Evolutionary conservation across 129 eudicot species (phyloP), one percentile per base, ranked within the genome.

Genomic region (Artemisia argyi): DNA sequence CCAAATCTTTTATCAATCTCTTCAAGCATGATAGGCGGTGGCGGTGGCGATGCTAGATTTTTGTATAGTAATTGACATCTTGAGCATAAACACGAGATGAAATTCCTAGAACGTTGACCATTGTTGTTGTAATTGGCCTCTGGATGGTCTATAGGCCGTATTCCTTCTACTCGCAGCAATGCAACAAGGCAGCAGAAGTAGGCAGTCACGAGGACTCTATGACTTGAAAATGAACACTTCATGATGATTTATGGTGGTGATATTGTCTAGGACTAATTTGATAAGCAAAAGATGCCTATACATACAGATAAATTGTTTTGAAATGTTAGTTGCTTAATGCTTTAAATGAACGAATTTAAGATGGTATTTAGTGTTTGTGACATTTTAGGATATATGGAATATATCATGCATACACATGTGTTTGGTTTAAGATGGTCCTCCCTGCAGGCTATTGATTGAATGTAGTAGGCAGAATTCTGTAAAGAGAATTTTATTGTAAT

Each of bases 1-100:
- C 69, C 86, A 69, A 76, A 82, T 68, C 71, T 66, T 61, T 82
- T 71, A 81, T 75, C 85, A 44, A 61, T 75, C 48, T 76, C 79
- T 65, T 50, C 69, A 10, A 64, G 73, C 44, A 57, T 52, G 26
- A 68, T 8, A 46, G 87, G 68, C 3, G 76, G 78, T 0, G 57
- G 81, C 11, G 63, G 57, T 1, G 65, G 70, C 15, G 30, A 28
- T 46, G 39, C 67, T 77, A 51, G 72, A 62, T 30, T 66, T 63
- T 68, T 56, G 75, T 44, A 73, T 56, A 69, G 18, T 20, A 60
- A 28, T 55, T 66, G 59, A 28, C 51, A 70, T 66, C 71, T 49
- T 47, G 59, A 24, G 32, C 63, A 39, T 16, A 44, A 68, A 59
- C 44, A 69, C 48, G 66, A 56, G 50, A 50, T 60, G 22, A 24